A percentile compares a stretch with the other conserved stretches of the same genome.
phyloP scores from a whole-genome alignment of 1,284 basidiomycete genomes.

The Naganishia cerealis region DNA sequence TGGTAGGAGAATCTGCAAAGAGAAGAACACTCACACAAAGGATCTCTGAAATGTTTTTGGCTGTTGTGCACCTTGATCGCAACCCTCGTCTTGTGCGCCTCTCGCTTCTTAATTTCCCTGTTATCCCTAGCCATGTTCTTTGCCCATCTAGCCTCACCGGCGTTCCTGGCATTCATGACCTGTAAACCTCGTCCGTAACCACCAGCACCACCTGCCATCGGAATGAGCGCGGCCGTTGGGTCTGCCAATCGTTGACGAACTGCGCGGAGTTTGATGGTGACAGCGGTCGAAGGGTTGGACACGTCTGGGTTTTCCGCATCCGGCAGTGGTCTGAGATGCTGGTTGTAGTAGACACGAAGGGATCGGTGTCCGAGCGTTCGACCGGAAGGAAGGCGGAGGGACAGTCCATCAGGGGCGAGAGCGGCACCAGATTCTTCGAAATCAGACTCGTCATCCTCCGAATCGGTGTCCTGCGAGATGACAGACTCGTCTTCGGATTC shows the following conservation, averaged over 20 bases:
- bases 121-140: constrained; percentile 82
- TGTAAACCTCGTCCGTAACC: constrained; percentile 76
- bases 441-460: constrained; percentile 47
- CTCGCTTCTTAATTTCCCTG: constrained; percentile 72
- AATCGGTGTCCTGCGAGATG: constrained; percentile 56
- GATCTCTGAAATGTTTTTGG: constrained; percentile 80
- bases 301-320: constrained; percentile 39
- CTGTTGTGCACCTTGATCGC: constrained; percentile 64
- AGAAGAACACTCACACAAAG: constrained; percentile 44
- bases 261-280: constrained; percentile 58
- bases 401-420: constrained; percentile 62
- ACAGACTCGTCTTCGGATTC: constrained; percentile 53
- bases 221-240: constrained; percentile 77
- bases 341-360: constrained; percentile 82
- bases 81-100: constrained; percentile 80
- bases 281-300: constrained; percentile 45
- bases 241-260: constrained; percentile 73
- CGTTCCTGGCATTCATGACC: constrained; percentile 85
- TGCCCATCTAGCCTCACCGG: constrained; percentile 89
- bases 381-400: constrained; percentile 93
- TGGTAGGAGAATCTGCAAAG: background rate
- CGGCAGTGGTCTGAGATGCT: constrained; percentile 62
- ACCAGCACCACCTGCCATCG: constrained; percentile 79
- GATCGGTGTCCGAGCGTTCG: constrained; percentile 86
- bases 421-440: constrained; percentile 37